Evolutionary conservation across 2,329 filamentous ascomycete genomes (phyloP), one percentile per base, ranked within the genome.

Genomic region (Pseudocercospora ulei): DNA sequence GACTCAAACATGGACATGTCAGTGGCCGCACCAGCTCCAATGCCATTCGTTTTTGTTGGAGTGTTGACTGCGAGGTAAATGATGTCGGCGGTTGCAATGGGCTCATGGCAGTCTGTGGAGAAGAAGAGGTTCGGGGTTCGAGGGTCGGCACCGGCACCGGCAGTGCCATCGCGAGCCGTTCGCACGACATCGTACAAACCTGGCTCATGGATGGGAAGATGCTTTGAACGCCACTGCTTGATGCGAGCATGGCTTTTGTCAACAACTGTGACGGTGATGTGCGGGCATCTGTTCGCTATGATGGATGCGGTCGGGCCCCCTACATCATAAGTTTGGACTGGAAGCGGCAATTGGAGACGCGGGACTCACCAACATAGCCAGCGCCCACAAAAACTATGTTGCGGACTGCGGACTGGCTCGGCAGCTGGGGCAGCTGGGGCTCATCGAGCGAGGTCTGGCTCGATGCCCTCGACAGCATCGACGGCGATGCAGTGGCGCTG

Each of bases 1-100:
- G 73, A 73, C 57, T 86, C 81, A 20, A 86, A 72, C 7, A 76
- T 74, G 1, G 73, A 74, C 65, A 86, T 74, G 51, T 87, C 79
- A 13, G 79, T 80, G 0, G 81, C 80, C 46, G 69, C 71, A 8
- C 80, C 81, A 3, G 76, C 76, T 29, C 82, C 82, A 18, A 75
- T 64, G 38, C 81, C 81, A 26, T 70, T 72, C 27, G 65, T 71
- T 63, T 86, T 87, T 25, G 82, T 86, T 2, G 82, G 82, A 0
- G 82, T 87, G 59, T 85, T 83, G 50, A 87, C 82, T 8, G 78
- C 74, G 36, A 86, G 72, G 41, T 87, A 72, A 38, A 88, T 71
- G 27, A 86, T 63, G 55, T 87, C 80, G 5, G 82, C 81, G 45
- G 75, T 72, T 12, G 65, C 59, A 44, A 87, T 79, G 43, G 66